Evolutionary conservation across 179 eudicot species (phyloP).

Genomic region (Beta corolliflora): DNA sequence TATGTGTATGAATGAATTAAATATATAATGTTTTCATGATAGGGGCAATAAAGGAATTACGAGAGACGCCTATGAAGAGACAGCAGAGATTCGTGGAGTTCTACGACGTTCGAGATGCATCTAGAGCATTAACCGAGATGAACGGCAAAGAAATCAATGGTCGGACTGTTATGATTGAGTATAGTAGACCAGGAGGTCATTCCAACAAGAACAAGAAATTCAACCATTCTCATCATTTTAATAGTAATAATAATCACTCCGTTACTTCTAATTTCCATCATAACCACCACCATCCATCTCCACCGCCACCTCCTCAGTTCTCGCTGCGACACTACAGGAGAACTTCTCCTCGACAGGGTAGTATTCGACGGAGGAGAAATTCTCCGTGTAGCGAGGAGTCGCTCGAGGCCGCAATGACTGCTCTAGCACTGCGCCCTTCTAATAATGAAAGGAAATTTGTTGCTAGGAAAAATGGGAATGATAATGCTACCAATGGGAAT

Average conservation of each 20-base stretch:
- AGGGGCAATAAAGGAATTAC: slow-evolving; percentile 84
- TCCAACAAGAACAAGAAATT: slow-evolving; percentile 32
- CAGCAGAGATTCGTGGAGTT: slow-evolving; percentile 83
- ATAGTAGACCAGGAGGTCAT: slow-evolving; percentile 82
- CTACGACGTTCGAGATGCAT: slow-evolving; percentile 75
- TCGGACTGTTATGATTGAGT: slow-evolving; percentile 56
- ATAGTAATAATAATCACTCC: no score
- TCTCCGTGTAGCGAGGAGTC: slow-evolving; percentile 29
- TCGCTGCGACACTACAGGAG: slow-evolving; percentile 1
- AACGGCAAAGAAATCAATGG: slow-evolving; percentile 80
- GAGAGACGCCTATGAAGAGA: slow-evolving; percentile 78
- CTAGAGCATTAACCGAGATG: slow-evolving; percentile 62
- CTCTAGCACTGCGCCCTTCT: slow-evolving; percentile 1
- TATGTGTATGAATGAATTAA: background rate
- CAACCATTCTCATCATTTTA: background rate
- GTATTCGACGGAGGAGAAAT: slow-evolving; percentile 8
- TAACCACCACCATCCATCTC: slow-evolving; percentile 13
- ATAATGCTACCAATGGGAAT: background rate
- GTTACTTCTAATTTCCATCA: background rate
- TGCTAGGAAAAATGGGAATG: background rate
- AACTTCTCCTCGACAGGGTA: background rate
- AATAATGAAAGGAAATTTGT: background rate
- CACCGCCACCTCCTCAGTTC: slow-evolving; percentile 17
- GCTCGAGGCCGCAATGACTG: slow-evolving; percentile 12
- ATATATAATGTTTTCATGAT: background rate